These are phyloP conservation scores for Brassica cretica DNA, from an alignment of 345 rosid genomes.

Conservation along the genomic window DNA sequence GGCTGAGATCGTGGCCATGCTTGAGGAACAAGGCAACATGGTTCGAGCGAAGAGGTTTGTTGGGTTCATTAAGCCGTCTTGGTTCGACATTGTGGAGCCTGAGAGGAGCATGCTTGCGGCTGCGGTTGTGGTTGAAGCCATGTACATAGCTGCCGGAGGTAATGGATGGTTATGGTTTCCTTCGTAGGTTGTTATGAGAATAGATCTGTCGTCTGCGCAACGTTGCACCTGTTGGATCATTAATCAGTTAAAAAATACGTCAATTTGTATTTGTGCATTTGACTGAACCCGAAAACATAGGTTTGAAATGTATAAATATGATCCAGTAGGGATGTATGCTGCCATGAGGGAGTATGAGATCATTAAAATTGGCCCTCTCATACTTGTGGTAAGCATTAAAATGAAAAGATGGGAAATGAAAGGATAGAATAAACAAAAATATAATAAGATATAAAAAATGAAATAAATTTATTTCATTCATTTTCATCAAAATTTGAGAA, in stretches of 20 bases:
- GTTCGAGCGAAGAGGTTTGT: slow-evolving; percentile 67
- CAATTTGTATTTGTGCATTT: not conserved
- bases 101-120: slow-evolving; percentile 84
- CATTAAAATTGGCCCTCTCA: not conserved
- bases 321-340: not conserved
- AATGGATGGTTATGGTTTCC: slow-evolving; percentile 95
- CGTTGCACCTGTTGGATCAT: slow-evolving; percentile 67
- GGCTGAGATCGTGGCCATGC: slow-evolving; percentile 94
- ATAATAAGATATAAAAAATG: not conserved
- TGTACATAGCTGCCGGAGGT: slow-evolving; percentile 88
- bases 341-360: not conserved
- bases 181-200: slow-evolving; percentile 87
- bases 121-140: slow-evolving; percentile 91
- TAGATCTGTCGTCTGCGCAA: slow-evolving; percentile 82
- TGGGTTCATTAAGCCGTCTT: slow-evolving; percentile 70
- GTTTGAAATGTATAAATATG: not conserved
- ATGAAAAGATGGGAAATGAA: not conserved
- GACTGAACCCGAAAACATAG: slow-evolving; percentile 3
- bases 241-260: slow-evolving; percentile 10
- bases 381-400: not conserved
- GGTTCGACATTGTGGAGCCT: slow-evolving; percentile 72
- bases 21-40: slow-evolving; percentile 83
- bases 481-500: not conserved
- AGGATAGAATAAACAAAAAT: not conserved
- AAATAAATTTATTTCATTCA: not conserved